Evolutionary conservation across 768 basidiomycete genomes (phyloP), one percentile per base, ranked within the genome.

Genomic region (Wakefieldia striispora): DNA sequence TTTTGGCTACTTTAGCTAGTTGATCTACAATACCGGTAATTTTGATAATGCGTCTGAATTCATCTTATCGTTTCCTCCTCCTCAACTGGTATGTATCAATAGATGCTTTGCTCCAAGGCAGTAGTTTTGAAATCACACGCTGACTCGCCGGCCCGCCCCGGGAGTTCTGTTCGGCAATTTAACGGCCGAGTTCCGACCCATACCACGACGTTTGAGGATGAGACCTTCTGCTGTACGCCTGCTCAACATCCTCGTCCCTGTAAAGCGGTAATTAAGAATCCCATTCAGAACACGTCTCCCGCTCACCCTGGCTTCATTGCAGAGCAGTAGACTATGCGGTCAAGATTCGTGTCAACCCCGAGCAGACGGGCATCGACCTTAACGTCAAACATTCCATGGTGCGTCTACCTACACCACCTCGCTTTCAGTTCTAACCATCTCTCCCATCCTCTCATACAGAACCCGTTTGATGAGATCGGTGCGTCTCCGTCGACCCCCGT

Each of bases 351-450:
- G 92, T 99, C 43, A 95, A 95, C 66, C 82, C 93, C 6, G 84
- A 88, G 57, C 92, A 97, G 64, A 97, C 93, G 31, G 97, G 94
- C 13, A 83, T 99, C 36, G 95, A 99, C 75, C 86, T 90, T 48
- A 93, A 88, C 68, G 95, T 97, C 59, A 99, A 99, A 78, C 97
- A 99, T 72, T 95, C 93, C 2, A 97, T 99, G 95, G 95, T 94
- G 56, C 58, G 84, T 60, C 9, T 36, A 7, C 33, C 12, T 12
- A 29, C 13, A 3, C 1, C 14, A 33, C 16, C 33, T 33, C 16
- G 3, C 16, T 16, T 9, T 16, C 6, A 16, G 5, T 3, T 33
- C 33, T 14, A 13, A 31, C 11, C 31, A 12, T 14, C 31, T 1
- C 33, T 14, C 16, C 16, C 36, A 20, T 29, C 8, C 11, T n/a